A percentile compares a stretch with the other conserved stretches of the same genome.
Conservation (phyloP, 768 basidiomycete species). For the Rhodotorula paludigena region DNA sequence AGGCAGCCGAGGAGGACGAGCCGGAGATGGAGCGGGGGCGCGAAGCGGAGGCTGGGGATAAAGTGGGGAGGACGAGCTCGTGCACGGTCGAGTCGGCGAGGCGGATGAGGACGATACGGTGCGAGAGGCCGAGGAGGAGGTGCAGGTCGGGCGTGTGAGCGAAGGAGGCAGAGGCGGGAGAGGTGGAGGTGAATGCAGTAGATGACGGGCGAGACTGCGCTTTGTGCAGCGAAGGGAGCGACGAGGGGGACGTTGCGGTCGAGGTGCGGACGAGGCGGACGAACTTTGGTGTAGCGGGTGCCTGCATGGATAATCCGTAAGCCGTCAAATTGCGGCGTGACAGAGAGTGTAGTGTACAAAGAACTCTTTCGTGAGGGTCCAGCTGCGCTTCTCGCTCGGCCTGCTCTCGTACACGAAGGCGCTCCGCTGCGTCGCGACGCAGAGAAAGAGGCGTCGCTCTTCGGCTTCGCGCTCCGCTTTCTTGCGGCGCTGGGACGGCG, state of each 20-base stretch:
- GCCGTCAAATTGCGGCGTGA: background rate
- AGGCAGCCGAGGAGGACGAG: no score
- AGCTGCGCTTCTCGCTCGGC: constrained; percentile 2
- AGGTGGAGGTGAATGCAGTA: constrained; percentile 7
- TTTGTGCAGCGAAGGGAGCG: background rate
- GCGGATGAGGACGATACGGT: constrained; percentile 19
- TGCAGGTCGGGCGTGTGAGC: constrained; percentile 8
- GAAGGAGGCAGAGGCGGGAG: background rate
- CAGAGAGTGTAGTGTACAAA: constrained; percentile 3
- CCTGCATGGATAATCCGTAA: background rate
- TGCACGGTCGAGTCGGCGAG: constrained; percentile 13
- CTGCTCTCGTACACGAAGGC: constrained; percentile 19
- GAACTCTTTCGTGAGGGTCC: constrained; percentile 20
- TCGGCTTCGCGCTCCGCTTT: background rate
- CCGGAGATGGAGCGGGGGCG: background rate
- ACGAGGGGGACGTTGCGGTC: background rate
- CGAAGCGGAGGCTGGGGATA: no score
- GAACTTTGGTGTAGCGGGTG: constrained; percentile 23
- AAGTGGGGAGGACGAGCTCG: constrained; percentile 17
- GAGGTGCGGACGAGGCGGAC: constrained; percentile 19
- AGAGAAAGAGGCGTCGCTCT: background rate
- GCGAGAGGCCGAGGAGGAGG: constrained; percentile 19
- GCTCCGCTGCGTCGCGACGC: constrained; percentile 15
- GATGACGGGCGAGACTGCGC: constrained; percentile 10
- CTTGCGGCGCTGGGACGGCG: background rate